Evolutionary conservation across 2,329 filamentous ascomycete species (phyloP), one percentile per base, ranked within the genome.

Genomic region (Pseudogymnoascus sp.): DNA sequence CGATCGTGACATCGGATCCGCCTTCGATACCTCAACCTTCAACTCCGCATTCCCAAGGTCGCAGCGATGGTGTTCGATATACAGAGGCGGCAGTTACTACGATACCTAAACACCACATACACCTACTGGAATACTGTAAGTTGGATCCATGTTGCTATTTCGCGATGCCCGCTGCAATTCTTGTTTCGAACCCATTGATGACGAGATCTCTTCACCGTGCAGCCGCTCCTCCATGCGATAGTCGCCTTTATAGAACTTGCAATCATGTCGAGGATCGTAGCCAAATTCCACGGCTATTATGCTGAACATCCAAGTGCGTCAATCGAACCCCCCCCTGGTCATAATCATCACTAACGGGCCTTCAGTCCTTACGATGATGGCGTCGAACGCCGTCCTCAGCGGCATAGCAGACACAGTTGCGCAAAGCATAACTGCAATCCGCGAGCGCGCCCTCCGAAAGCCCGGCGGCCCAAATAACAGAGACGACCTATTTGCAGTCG

Each of bases 361-460:
- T 64, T 64, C 73, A 90, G 90, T 99, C 44, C 84, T 99, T 71
- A 99, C 94, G 66, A 99, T 96, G 77, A 99, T 99, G 93, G 91
- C 97, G 73, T 96, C 93, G 75, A 99, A 99, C 79, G 90, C 94
- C 69, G 88, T 97, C 63, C 86, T 99, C 64, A 92, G 91, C 78
- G 94, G 94, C 70, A 88, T 99, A 69, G 94, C 94, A 76, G 94
- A 99, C 76, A 97, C 94, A 35, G 91, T 96, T 59, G 94, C 94
- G 64, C 94, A 99, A 76, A 87, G 90, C 64, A 89, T 99, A 73
- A 96, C 94, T 2, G 86, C 92, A 18, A 84, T 96, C 65, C 87
- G 90, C 64, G 77, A 88, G 73, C 84, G 85, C 66, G 82, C 86
- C 6, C 71, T 85, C 3, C 83, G 84, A 65, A 90, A 90, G 73